Percentiles rank a stretch among this genome's conserved stretches.
These are phyloP conservation scores for Scheffersomyces ergatensis DNA, from an alignment of 805 yeast genomes.

Conservation along the genomic window DNA sequence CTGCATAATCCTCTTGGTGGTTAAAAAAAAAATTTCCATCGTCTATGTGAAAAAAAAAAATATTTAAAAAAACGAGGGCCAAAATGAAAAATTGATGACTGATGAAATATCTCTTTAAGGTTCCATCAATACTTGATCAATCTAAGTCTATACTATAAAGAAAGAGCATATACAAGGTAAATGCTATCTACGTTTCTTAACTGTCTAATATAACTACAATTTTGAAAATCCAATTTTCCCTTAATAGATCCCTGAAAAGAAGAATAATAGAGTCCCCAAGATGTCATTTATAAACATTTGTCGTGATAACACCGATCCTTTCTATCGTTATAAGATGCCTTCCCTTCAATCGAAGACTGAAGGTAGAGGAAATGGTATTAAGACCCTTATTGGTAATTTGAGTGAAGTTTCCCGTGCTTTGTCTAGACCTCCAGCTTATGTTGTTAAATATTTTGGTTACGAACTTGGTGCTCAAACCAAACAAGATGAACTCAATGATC, in stretches of 20 bases:
- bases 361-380: constrained; percentile 99
- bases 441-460: constrained; percentile 91
- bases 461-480: constrained; percentile 97
- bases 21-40: too few relatives aligned
- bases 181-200: not conserved
- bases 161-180: not conserved
- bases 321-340: constrained; percentile 99
- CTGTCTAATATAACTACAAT: not conserved
- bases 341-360: constrained; percentile 94
- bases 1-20: too few relatives aligned
- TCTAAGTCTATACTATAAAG: too few relatives aligned
- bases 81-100: too few relatives aligned
- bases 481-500: constrained; percentile 73
- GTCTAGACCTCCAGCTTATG: constrained; percentile 88
- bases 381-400: constrained; percentile 87
- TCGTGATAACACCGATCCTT: constrained; percentile 96
- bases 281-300: constrained; percentile 92
- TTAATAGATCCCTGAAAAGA: too few relatives aligned
- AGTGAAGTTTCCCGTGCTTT: constrained; percentile 93
- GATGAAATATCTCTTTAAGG: too few relatives aligned
- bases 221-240: not conserved
- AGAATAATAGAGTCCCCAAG: not conserved
- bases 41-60: too few relatives aligned
- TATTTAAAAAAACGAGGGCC: too few relatives aligned
- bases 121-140: too few relatives aligned